Conservation (phyloP, 2,329 filamentous ascomycete genomes). For the Talaromyces atroroseus region DNA sequence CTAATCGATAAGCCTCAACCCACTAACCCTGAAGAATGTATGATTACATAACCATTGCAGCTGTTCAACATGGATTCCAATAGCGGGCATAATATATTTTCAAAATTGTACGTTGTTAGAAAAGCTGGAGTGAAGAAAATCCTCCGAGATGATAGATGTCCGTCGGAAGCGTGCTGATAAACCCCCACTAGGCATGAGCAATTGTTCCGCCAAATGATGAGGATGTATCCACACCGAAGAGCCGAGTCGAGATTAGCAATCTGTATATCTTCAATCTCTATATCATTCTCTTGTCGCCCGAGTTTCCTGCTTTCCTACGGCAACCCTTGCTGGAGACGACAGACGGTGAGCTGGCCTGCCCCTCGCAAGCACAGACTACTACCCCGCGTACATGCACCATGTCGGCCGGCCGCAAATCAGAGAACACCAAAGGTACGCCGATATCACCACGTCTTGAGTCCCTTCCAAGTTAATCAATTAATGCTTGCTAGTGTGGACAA, state of each 20-base stretch:
- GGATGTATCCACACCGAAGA: background rate
- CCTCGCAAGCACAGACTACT: background rate
- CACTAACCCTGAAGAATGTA: too few relatives aligned
- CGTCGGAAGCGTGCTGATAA: too few relatives aligned
- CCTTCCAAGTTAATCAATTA: too few relatives aligned
- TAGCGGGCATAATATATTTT: too few relatives aligned
- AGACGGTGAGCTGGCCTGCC: background rate
- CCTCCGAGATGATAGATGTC: too few relatives aligned
- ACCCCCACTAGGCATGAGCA: background rate
- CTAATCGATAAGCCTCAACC: too few relatives aligned
- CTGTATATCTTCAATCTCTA: background rate
- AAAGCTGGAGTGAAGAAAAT: too few relatives aligned
- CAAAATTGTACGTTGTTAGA: too few relatives aligned
- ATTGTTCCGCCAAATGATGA: background rate
- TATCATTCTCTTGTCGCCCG: background rate
- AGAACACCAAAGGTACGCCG: conserved; percentile 2
- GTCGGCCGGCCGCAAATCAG: background rate
- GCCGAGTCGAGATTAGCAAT: background rate
- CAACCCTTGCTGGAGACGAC: background rate
- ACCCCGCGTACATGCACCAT: background rate
- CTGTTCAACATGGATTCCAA: too few relatives aligned
- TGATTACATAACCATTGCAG: too few relatives aligned
- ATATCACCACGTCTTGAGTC: too few relatives aligned
- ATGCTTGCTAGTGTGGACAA: conserved; percentile 65
- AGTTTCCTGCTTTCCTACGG: background rate